These are phyloP conservation scores for Colletotrichum graminicola DNA, from an alignment of 2,329 filamentous ascomycete genomes.

Conservation along the genomic window DNA sequence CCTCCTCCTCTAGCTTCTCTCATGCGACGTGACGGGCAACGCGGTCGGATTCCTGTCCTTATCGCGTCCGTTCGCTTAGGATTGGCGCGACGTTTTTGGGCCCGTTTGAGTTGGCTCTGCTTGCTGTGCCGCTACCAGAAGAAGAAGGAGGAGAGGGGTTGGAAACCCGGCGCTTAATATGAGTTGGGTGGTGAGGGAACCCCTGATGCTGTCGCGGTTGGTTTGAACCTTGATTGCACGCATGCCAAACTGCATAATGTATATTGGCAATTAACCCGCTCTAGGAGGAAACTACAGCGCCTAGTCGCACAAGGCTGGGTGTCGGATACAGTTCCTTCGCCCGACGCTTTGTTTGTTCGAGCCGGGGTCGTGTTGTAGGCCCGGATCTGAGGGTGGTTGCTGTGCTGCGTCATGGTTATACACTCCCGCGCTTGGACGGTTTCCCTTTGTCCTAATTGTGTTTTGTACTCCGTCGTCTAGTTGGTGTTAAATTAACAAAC, in stretches of 20 bases:
- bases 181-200: background rate
- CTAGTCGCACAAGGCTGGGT: background rate
- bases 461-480: too few relatives aligned
- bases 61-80: background rate
- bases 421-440: background rate
- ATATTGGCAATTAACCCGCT: slow-evolving; percentile 7
- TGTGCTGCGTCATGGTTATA: background rate
- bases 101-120: background rate
- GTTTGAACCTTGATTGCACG: background rate
- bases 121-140: background rate
- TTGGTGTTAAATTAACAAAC: too few relatives aligned
- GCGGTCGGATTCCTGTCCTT: slow-evolving; percentile 1
- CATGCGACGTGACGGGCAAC: slow-evolving; percentile 54
- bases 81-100: background rate
- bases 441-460: too few relatives aligned
- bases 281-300: background rate
- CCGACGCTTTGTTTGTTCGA: background rate
- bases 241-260: background rate
- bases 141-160: background rate
- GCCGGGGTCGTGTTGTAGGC: background rate
- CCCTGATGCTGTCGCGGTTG: slow-evolving; percentile 3
- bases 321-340: background rate
- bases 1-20: background rate
- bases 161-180: slow-evolving; percentile 14
- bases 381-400: background rate